Evolutionary conservation across 1,139 yeast genomes (phyloP).

Genomic region (Saccharomyces hybrid): DNA sequence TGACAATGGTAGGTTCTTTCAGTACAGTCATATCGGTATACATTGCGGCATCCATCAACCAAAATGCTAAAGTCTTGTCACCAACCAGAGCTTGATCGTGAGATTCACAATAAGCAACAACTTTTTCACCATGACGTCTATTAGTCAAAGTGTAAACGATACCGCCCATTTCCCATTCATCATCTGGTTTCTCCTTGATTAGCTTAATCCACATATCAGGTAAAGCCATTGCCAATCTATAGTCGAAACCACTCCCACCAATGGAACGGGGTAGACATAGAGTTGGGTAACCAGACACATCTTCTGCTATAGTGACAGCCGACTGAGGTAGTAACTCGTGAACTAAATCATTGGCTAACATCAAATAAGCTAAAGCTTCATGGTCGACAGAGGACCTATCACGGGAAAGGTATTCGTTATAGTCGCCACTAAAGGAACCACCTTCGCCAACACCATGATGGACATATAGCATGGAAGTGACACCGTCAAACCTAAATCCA

Average conservation of each 20-base stretch:
- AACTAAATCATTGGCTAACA: constrained; percentile 81
- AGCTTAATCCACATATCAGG: constrained; percentile 99
- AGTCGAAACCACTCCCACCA: constrained; percentile 93
- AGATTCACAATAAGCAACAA: constrained; percentile 89
- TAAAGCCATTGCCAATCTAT: constrained; percentile 90
- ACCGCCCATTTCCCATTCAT: constrained; percentile 82
- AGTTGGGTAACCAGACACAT: constrained; percentile 96
- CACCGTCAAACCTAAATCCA: constrained; percentile 96
- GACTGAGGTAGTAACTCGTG: constrained; percentile 45
- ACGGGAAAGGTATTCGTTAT: constrained; percentile 74
- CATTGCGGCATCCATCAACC: constrained; percentile 99
- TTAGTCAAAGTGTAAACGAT: constrained; percentile 79
- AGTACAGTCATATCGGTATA: constrained; percentile 87
- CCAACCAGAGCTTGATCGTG: constrained; percentile 98
- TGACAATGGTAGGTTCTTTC: constrained; percentile 61
- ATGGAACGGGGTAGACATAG: constrained; percentile 61
- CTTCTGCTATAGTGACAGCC: constrained; percentile 85
- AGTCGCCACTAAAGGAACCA: constrained; percentile 81
- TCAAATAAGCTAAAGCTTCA: constrained; percentile 79
- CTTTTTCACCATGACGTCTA: constrained; percentile 81
- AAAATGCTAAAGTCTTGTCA: constrained; percentile 90
- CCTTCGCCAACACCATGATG: constrained; percentile 90
- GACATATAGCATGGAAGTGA: constrained; percentile 81
- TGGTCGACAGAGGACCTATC: constrained; percentile 69
- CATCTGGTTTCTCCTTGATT: constrained; percentile 74